Conservation (phyloP, 1,284 basidiomycete species). For the Pseudozyma pruni region DNA sequence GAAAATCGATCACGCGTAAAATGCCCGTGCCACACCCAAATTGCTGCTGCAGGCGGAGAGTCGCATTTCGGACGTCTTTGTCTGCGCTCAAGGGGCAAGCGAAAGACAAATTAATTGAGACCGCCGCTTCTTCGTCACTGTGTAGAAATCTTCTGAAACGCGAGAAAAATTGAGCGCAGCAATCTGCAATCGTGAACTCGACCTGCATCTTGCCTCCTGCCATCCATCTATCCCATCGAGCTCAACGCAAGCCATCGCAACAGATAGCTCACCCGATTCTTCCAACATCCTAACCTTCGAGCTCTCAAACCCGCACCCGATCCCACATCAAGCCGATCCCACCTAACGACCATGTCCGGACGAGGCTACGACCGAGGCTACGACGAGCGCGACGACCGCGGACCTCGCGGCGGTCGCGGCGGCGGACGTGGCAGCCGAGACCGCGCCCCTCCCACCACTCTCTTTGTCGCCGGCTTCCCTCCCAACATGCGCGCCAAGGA, state of each 20-base stretch:
- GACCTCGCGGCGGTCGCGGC: conserved; percentile 26
- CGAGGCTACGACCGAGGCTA: conserved; percentile 42
- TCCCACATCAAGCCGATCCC: not conserved
- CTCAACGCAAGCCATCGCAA: not conserved
- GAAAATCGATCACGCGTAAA: conserved; percentile 18
- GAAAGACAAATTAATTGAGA: conserved; percentile 12
- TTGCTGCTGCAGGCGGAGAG: no score
- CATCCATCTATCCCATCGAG: not conserved
- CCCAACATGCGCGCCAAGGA: conserved; percentile 60
- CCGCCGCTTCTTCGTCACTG: not conserved
- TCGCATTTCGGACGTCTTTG: no score
- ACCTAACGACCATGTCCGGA: conserved; percentile 24
- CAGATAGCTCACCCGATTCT: no score
- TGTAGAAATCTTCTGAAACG: conserved; percentile 18
- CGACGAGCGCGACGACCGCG: conserved; percentile 43
- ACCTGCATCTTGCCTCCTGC: conserved; percentile 1
- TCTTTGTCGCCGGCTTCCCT: conserved; percentile 59
- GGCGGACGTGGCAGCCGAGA: conserved; percentile 30
- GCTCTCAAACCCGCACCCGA: no score
- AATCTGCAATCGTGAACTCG: no score
- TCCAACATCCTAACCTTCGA: conserved; percentile 2
- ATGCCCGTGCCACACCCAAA: conserved; percentile 5
- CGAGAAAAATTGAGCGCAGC: no score
- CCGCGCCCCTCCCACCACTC: conserved; percentile 42
- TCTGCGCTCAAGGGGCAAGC: no score